Base-by-base conservation (phyloP, 2,329 filamentous ascomycete species). In the Rutstroemia sp. region DNA sequence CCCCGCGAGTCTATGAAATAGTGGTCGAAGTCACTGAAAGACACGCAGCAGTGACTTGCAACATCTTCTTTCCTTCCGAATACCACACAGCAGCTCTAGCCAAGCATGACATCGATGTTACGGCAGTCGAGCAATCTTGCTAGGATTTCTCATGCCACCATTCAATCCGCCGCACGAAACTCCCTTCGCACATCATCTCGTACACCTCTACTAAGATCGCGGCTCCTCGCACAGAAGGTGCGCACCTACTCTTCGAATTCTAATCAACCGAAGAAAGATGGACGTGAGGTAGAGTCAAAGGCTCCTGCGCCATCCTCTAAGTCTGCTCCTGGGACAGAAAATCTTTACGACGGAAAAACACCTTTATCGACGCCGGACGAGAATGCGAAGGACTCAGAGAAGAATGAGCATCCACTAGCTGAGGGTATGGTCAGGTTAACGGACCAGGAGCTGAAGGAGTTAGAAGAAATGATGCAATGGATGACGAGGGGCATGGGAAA, bases 111-210 rank as follows among this genome's bases (percentile, higher is more conserved):
- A 70, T 81, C 81, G 67, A 75, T 85, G 67, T 74, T 87, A 64
- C 81, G 84, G 71, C 82, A 83, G 71, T 79, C 84, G 70, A 81
- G 82, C 75, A 80, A 82, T 71, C 73, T 88, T 69, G 81, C 82
- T 73, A 79, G 80, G 70, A 76, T 83, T 68, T 80, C 81, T 58
- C 79, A 79, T 71, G 73, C 78, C 63, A 77, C 78, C 63, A 73
- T 79, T 67, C 77, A 78, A 67, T 73, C 75, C 65, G 72, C 78
- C 59, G 71, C 78, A 54, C 75, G 77, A 67, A 72, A 75, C 60
- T 74, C 75, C 44, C 62, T 73, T 68, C 74, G 69, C 63, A 69
- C 65, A 67, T 73, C 65, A 56, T 72, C 67, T 68, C 70, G 69
- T 60, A 64, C 70, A 52, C 66, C 72, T 61, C 68, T 74, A 56